Conservation (phyloP, 176 grass and related monocot genomes). For the Aegilops umbellulata region DNA sequence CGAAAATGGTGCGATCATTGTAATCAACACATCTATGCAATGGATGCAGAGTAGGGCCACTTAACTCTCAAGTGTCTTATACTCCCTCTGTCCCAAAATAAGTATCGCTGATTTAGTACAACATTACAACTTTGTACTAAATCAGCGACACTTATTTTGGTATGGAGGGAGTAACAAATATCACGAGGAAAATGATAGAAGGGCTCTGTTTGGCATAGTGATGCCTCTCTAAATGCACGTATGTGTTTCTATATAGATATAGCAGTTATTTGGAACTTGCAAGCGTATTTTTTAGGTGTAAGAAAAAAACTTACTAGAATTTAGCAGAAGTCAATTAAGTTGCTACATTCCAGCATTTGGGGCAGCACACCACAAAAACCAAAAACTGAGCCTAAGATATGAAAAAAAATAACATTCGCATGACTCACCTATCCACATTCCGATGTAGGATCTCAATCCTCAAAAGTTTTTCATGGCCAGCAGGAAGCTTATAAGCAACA, state of each 20-base stretch:
- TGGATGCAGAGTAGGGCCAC: neutral
- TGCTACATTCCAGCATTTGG: neutral
- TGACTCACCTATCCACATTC: constrained; percentile 63
- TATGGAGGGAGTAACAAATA: neutral
- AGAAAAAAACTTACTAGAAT: neutral
- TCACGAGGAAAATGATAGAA: neutral
- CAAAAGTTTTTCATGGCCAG: constrained; percentile 59
- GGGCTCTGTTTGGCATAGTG: neutral
- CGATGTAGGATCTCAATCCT: constrained; percentile 80
- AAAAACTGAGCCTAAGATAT: neutral
- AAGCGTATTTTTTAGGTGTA: neutral
- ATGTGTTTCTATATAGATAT: neutral
- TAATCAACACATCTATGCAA: neutral
- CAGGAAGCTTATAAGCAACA: constrained; percentile 85
- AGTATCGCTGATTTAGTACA: no score
- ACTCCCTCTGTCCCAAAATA: no score
- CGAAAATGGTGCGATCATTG: neutral
- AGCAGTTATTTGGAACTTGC: neutral
- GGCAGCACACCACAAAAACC: neutral
- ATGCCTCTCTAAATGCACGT: neutral
- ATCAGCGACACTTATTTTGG: no score
- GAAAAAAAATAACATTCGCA: neutral
- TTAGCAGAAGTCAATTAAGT: neutral
- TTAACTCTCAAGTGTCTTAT: neutral
- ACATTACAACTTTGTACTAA: no score